Conservation (phyloP, 306 rosid genomes). For the Alnus rubra region DNA sequence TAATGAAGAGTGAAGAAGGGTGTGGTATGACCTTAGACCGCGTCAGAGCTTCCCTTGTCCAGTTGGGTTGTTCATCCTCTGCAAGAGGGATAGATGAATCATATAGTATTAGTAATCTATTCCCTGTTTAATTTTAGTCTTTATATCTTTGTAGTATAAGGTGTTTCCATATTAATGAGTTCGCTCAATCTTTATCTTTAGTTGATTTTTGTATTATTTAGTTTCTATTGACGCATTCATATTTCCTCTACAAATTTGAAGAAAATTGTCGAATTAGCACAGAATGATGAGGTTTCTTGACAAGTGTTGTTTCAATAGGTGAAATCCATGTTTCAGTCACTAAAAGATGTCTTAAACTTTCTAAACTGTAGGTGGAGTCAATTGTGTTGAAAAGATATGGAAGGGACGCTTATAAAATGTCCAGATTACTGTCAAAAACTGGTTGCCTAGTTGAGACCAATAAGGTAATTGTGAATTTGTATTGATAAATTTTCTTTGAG, state of each 20-base stretch:
- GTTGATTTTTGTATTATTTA: conserved; percentile 8
- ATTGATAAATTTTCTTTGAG: background rate
- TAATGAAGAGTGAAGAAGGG: conserved; percentile 68
- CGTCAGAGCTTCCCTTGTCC: conserved; percentile 62
- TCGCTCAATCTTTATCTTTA: conserved; percentile 13
- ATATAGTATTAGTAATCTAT: conserved; percentile 54
- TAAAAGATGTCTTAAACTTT: conserved; percentile 29
- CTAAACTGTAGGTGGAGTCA: conserved; percentile 68
- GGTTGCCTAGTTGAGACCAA: no score
- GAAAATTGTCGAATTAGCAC: conserved; percentile 63
- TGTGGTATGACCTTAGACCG: conserved; percentile 64
- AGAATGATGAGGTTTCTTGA: conserved; percentile 69
- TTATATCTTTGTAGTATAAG: conserved; percentile 4
- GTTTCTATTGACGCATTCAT: conserved; percentile 19
- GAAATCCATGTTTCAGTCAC: conserved; percentile 3
- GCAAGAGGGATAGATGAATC: conserved; percentile 42
- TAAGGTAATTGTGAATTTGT: no score
- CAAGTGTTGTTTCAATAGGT: conserved; percentile 6
- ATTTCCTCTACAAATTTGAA: conserved; percentile 63
- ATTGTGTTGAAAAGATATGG: conserved; percentile 79
- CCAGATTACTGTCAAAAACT: no score
- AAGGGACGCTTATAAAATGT: conserved; percentile 52
- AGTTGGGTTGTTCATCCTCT: conserved; percentile 55
- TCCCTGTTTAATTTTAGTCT: conserved; percentile 15
- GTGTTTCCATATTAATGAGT: background rate